Percentiles rank a stretch among this genome's conserved stretches.
Conservation (phyloP, 805 yeast species). For the Starmera dryadoides region DNA sequence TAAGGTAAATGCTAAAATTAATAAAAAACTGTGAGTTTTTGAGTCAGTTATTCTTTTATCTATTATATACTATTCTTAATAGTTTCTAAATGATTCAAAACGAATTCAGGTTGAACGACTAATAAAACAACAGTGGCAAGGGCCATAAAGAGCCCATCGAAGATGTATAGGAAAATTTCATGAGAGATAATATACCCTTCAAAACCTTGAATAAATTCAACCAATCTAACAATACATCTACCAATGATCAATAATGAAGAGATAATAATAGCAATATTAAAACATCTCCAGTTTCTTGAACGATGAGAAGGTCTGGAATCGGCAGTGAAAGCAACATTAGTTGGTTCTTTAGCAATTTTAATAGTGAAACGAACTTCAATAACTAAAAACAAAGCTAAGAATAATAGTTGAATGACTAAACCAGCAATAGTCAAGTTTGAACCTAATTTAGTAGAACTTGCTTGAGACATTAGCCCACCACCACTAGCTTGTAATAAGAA, state of each 20-base stretch:
- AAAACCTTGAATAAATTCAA: slow-evolving; percentile 24
- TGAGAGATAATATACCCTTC: slow-evolving; percentile 20
- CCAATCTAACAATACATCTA: slow-evolving; percentile 25
- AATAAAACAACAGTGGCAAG: not conserved
- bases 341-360: slow-evolving; percentile 3
- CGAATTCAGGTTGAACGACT: not conserved
- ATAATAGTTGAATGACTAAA: slow-evolving; percentile 22
- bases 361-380: slow-evolving; percentile 11
- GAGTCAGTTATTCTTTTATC: no score
- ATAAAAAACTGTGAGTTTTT: no score
- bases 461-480: slow-evolving; percentile 22
- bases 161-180: slow-evolving; percentile 21
- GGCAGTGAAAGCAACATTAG: slow-evolving; percentile 1
- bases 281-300: slow-evolving; percentile 7
- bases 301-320: not conserved
- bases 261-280: slow-evolving; percentile 8
- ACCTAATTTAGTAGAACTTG: slow-evolving; percentile 10
- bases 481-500: slow-evolving; percentile 25
- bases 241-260: slow-evolving; percentile 18
- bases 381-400: slow-evolving; percentile 22
- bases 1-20: no score
- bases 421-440: slow-evolving; percentile 21
- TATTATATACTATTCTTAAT: no score
- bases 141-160: slow-evolving; percentile 24
- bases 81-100: not conserved